These are phyloP conservation scores for Calonectria henricotiae DNA, from an alignment of 2,329 filamentous ascomycete genomes.

Conservation along the genomic window DNA sequence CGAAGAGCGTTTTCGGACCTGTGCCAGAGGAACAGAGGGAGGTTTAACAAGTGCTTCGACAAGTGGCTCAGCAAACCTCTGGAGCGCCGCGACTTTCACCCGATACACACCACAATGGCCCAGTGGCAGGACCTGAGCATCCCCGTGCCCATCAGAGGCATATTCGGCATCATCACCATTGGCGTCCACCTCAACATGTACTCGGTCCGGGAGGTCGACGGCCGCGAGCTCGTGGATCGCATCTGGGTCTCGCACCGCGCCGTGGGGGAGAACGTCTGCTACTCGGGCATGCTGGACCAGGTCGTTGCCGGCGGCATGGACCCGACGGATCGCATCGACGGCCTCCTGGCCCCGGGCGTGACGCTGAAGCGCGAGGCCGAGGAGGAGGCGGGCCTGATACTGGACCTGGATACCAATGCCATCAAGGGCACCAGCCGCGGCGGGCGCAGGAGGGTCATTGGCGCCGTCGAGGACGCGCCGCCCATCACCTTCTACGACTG, in stretches of 20 bases:
- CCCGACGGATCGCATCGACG: conserved; percentile 49
- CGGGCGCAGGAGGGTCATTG: conserved; percentile 39
- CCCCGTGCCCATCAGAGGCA: conserved; percentile 55
- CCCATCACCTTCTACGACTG: conserved; percentile 58
- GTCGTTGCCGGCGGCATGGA: conserved; percentile 59
- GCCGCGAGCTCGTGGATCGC: conserved; percentile 46
- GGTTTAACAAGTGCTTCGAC: conserved; percentile 50
- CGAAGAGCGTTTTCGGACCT: conserved; percentile 44
- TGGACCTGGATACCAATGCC: conserved; percentile 47
- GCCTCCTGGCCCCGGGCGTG: conserved; percentile 44
- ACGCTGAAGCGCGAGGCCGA: conserved; percentile 56
- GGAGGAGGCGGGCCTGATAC: conserved; percentile 56
- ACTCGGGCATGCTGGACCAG: conserved; percentile 58
- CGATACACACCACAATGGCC: conserved; percentile 50
- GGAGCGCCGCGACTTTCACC: conserved; percentile 50
- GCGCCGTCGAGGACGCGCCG: conserved; percentile 47
- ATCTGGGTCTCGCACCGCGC: conserved; percentile 59
- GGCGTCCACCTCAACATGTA: conserved; percentile 60
- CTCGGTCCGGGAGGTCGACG: conserved; percentile 49
- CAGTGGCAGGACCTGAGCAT: conserved; percentile 50
- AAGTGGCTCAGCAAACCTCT: conserved; percentile 49
- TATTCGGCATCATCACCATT: conserved; percentile 58
- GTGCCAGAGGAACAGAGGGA: conserved; percentile 51
- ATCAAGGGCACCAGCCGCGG: conserved; percentile 33
- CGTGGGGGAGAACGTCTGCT: conserved; percentile 50